A percentile compares a stretch with the other conserved stretches of the same genome.
Evolutionary conservation across 345 rosid species (phyloP).

Genomic region (Laguncularia racemosa): DNA sequence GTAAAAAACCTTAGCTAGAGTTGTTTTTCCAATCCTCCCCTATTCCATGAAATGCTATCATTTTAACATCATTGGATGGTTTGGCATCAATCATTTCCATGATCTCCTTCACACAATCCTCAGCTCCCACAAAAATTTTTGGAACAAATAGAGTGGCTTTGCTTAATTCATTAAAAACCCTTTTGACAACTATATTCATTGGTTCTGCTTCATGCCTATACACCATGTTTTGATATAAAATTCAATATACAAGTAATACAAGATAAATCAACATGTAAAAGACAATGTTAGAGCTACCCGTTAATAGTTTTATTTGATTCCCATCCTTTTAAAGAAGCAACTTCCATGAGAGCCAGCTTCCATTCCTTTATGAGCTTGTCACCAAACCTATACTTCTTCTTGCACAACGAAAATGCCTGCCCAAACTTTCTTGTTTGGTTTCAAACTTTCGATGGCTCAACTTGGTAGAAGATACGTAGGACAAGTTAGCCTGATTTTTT

Average conservation of each 20-base stretch:
- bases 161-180: background rate
- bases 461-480: no score
- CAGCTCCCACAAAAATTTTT: conserved; percentile 1
- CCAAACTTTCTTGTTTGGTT: no score
- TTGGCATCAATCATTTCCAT: background rate
- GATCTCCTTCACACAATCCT: background rate
- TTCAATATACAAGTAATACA: no score
- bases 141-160: background rate
- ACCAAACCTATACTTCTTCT: no score
- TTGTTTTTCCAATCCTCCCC: conserved; percentile 8
- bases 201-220: background rate
- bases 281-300: background rate
- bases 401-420: no score
- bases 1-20: conserved; percentile 4
- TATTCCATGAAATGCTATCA: background rate
- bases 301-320: no score
- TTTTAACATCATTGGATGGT: background rate
- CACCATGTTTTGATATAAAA: background rate
- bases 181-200: background rate
- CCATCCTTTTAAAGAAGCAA: background rate
- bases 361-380: no score
- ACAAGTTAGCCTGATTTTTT: background rate
- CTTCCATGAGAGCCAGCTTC: no score
- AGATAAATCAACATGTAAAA: no score
- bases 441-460: no score